Evolutionary conservation across 2,329 filamentous ascomycete genomes (phyloP).

Genomic region (Ascochyta koolunga): DNA sequence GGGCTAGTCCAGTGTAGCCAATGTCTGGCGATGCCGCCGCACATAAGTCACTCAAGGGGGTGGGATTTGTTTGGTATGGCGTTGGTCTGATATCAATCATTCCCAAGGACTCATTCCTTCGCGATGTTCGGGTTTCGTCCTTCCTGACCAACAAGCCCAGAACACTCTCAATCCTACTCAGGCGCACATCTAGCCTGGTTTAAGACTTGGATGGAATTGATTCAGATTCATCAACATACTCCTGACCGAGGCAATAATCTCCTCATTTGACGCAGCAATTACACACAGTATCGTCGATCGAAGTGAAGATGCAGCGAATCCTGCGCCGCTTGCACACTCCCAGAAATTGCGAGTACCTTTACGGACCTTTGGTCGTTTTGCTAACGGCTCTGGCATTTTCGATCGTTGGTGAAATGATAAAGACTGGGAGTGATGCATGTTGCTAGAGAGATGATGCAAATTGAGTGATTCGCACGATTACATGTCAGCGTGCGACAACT

Average conservation of each 20-base stretch:
- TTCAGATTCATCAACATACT: slow-evolving; percentile 7
- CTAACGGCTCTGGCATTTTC: neutral
- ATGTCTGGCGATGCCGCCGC: too few relatives aligned
- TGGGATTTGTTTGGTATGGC: too few relatives aligned
- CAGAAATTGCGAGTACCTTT: slow-evolving; percentile 50
- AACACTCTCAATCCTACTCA: too few relatives aligned
- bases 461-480: neutral
- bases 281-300: slow-evolving; percentile 15
- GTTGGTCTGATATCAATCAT: too few relatives aligned
- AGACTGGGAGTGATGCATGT: neutral
- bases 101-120: too few relatives aligned
- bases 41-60: too few relatives aligned
- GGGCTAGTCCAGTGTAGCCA: slow-evolving; percentile 31
- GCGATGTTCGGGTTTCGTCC: too few relatives aligned
- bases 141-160: too few relatives aligned
- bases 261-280: slow-evolving; percentile 22
- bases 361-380: slow-evolving; percentile 39
- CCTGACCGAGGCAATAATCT: slow-evolving; percentile 31
- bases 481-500: too few relatives aligned
- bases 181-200: too few relatives aligned
- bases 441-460: neutral
- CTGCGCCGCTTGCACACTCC: slow-evolving; percentile 46
- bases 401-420: neutral
- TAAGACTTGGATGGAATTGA: too few relatives aligned
- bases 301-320: slow-evolving; percentile 26